Evolutionary conservation across 2,329 filamentous ascomycete species (phyloP).

Genomic region (Venturia nashicola): DNA sequence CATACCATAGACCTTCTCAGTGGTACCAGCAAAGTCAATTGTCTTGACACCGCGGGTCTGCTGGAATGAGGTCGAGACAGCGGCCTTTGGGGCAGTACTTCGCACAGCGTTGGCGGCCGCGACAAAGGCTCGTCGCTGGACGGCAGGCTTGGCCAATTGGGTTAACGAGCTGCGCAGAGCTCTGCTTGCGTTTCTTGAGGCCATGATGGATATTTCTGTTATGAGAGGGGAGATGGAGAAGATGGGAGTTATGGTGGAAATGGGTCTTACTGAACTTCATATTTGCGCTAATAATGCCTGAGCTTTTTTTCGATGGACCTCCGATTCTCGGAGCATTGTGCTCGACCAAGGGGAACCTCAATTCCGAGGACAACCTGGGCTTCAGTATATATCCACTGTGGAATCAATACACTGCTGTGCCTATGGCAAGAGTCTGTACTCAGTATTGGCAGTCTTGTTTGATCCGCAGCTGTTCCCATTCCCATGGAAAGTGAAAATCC

Average conservation of each 20-base stretch:
- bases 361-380: too few species aligned
- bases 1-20: conserved; percentile 87
- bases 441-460: too few species aligned
- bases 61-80: conserved; percentile 43
- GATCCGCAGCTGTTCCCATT: too few species aligned
- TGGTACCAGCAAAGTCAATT: conserved; percentile 92
- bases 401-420: too few species aligned
- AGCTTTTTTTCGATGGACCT: too few species aligned
- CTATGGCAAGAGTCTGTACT: too few species aligned
- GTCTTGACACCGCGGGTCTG: conserved; percentile 86
- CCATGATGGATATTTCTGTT: conserved; percentile 39
- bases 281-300: too few species aligned
- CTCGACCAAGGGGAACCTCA: too few species aligned
- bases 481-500: too few species aligned
- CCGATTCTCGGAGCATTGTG: too few species aligned
- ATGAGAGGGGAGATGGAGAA: not conserved
- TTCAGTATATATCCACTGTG: too few species aligned
- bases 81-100: conserved; percentile 33
- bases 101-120: conserved; percentile 41
- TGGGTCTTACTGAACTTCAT: not conserved
- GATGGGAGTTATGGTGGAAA: not conserved
- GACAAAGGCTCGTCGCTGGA: conserved; percentile 46
- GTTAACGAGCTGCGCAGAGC: conserved; percentile 45
- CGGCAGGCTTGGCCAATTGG: conserved; percentile 39
- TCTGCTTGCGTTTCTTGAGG: conserved; percentile 59